Evolutionary conservation across 768 basidiomycete species (phyloP), one percentile per base, ranked within the genome.

Genomic region (Agaricus sinodeliciosus): DNA sequence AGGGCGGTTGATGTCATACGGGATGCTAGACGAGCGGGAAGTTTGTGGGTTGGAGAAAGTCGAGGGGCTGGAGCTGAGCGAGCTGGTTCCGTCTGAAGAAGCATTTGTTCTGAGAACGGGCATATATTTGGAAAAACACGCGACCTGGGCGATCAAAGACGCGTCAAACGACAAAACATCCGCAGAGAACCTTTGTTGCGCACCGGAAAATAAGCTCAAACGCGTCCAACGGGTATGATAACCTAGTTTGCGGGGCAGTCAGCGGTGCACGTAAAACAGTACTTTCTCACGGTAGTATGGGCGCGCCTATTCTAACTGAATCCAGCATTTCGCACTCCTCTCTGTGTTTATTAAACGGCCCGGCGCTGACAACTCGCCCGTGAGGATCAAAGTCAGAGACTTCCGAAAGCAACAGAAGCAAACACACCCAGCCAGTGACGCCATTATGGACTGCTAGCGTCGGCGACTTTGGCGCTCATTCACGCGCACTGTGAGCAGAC

Each of bases 61-160:
- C 22, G 37, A 7, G 8, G 25, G 51, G 9, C 26, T 16, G 16
- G 49, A 15, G 37, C 25, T 16, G 16, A n/a, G 13, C n/a, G 43
- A 44, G 37, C n/a, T 27, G 31, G 44, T 28, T 15, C 42, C 40
- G 39, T 54, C 40, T 16, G 51, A 34, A 40, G 45, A 18, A 48
- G 34, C 45, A 45, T 28, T 16, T 22, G 43, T 46, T 25, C 51
- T 45, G 51, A 46, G 18, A 53, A 53, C 51, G 25, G 51, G 51
- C 51, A 53, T 53, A 53, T 53, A 39, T 44, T 18, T 27, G 9
- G 42, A 9, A n/a, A 19, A 37, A 44, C 9, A 18, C 16, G 27
- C 15, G 13, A 19, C 19, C 35, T 45, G 35, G 22, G 16, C 43
- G 43, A 51, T 40, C 51, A 40, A 53, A 53, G 28, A 46, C 44